A percentile compares a stretch with the other conserved stretches of the same genome.
Conservation (phyloP, 257 asterid genomes). For the Solanum lignicaule region DNA sequence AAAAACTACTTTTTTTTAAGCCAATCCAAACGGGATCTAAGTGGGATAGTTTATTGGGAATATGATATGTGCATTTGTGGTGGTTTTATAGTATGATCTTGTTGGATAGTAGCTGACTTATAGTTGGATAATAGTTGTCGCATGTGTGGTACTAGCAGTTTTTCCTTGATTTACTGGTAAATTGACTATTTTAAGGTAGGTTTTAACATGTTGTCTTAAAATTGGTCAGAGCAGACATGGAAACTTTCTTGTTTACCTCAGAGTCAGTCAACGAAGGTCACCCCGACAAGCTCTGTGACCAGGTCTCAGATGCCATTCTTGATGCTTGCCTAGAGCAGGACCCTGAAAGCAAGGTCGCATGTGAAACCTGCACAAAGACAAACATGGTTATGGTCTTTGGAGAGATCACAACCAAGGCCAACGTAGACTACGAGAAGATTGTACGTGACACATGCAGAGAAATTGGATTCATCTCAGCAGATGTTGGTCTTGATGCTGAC, state of each 20-base stretch:
- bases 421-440: constrained; percentile 63
- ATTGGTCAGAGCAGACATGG: constrained; percentile 46
- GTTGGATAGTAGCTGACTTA: not conserved
- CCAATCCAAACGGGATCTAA: not conserved
- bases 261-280: constrained; percentile 91
- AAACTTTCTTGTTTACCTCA: constrained; percentile 69
- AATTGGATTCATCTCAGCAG: constrained; percentile 69
- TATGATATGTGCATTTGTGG: not conserved
- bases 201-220: not conserved
- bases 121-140: not conserved
- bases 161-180: not conserved
- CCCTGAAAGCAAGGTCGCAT: constrained; percentile 85
- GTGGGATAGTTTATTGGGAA: not conserved
- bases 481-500: constrained; percentile 93
- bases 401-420: constrained; percentile 88
- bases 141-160: not conserved
- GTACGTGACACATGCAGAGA: constrained; percentile 82
- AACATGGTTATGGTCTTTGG: constrained; percentile 97
- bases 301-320: constrained; percentile 87
- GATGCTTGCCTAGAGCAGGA: constrained; percentile 88
- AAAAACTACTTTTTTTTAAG: too few relatives aligned
- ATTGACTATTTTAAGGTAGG: not conserved
- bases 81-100: not conserved
- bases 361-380: constrained; percentile 85
- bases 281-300: constrained; percentile 94